These are phyloP conservation scores for Aureobasidium sp. DNA, from an alignment of 2,329 filamentous ascomycete species.

Conservation along the genomic window DNA sequence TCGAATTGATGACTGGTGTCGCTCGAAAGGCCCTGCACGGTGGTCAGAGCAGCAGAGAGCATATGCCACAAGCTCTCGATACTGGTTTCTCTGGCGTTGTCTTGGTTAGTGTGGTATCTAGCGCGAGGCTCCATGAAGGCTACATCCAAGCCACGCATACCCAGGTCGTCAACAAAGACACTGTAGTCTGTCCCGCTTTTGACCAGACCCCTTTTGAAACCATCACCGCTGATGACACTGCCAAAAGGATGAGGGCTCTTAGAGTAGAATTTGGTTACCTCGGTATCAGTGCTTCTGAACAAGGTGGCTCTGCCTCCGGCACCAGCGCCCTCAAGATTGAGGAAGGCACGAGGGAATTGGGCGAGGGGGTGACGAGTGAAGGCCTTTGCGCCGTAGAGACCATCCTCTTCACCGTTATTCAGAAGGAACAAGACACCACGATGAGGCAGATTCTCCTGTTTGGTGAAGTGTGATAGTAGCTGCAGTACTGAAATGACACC, in stretches of 20 bases:
- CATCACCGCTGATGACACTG: slow-evolving; percentile 71
- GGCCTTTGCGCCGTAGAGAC: slow-evolving; percentile 74
- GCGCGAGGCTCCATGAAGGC: slow-evolving; percentile 83
- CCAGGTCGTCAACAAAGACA: slow-evolving; percentile 68
- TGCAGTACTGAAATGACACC: slow-evolving; percentile 82
- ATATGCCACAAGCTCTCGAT: slow-evolving; percentile 77
- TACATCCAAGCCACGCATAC: slow-evolving; percentile 81
- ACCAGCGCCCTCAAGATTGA: slow-evolving; percentile 92
- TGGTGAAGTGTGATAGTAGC: slow-evolving; percentile 77
- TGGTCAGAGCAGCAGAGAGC: slow-evolving; percentile 74
- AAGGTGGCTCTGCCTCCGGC: slow-evolving; percentile 81
- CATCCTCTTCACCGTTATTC: slow-evolving; percentile 96
- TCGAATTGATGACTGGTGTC: slow-evolving; percentile 60
- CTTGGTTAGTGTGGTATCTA: slow-evolving; percentile 84
- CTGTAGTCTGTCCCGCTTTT: slow-evolving; percentile 84
- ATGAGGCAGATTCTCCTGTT: slow-evolving; percentile 58
- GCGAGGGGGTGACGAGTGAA: slow-evolving; percentile 78
- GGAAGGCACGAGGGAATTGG: slow-evolving; percentile 73
- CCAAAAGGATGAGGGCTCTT: slow-evolving; percentile 70
- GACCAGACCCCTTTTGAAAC: slow-evolving; percentile 70
- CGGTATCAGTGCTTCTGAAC: slow-evolving; percentile 79
- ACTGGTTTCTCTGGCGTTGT: slow-evolving; percentile 75
- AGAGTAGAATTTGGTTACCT: slow-evolving; percentile 73
- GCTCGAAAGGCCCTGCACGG: slow-evolving; percentile 61
- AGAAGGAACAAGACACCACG: slow-evolving; percentile 76